Percentiles rank a stretch among this genome's conserved stretches.
These are phyloP conservation scores for Hibiscus mutabilis DNA, from an alignment of 345 rosid genomes.

Conservation along the genomic window DNA sequence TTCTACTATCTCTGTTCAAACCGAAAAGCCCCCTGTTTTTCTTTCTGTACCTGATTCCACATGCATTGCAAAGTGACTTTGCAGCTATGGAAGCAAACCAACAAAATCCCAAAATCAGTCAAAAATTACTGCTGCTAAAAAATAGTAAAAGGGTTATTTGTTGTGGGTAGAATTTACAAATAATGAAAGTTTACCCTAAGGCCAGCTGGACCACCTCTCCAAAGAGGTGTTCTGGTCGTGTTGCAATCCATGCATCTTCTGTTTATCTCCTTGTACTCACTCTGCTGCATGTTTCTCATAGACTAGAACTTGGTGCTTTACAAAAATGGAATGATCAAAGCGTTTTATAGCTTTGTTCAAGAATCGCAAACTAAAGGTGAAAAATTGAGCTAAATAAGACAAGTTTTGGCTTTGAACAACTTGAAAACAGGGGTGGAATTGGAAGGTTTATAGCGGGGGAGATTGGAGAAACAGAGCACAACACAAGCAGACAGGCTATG, in stretches of 20 bases:
- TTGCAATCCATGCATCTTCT: conserved; percentile 61
- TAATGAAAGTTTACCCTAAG: conserved; percentile 41
- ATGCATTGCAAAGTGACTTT: conserved; percentile 84
- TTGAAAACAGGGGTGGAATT: not conserved
- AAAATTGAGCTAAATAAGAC: not conserved
- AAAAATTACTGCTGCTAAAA: no score
- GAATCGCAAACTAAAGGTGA: no score
- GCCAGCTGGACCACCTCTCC: conserved; percentile 89
- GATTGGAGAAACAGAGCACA: not conserved
- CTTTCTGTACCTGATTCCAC: conserved; percentile 85
- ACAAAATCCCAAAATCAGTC: not conserved
- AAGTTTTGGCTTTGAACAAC: not conserved
- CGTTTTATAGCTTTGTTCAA: not conserved
- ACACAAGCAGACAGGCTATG: no score
- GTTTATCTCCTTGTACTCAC: not conserved
- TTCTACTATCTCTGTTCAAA: conserved; percentile 17
- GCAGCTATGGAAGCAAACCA: conserved; percentile 8
- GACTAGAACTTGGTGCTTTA: not conserved
- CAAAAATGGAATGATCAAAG: not conserved
- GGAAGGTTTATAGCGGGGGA: not conserved
- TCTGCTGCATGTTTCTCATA: not conserved
- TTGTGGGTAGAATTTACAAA: not conserved
- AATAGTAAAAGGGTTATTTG: no score
- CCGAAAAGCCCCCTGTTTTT: conserved; percentile 39
- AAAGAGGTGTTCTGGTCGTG: conserved; percentile 73